These are phyloP conservation scores for Solanum chiquidenum DNA, from an alignment of 257 asterid genomes.

Conservation along the genomic window DNA sequence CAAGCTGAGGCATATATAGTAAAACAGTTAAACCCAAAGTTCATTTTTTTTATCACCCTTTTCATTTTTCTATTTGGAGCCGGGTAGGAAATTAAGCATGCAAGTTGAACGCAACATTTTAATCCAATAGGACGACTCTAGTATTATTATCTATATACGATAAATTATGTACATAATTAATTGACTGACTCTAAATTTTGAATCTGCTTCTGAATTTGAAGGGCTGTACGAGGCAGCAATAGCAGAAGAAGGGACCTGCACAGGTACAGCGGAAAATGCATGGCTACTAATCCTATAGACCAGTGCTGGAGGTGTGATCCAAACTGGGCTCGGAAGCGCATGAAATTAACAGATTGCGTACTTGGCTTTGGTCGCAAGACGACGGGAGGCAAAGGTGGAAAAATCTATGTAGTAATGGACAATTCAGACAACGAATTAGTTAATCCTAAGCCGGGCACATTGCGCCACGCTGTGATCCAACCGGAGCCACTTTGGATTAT, in stretches of 20 bases:
- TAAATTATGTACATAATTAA: neutral
- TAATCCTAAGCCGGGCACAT: conserved; percentile 45
- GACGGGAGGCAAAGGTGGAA: conserved; percentile 52
- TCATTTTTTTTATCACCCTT: neutral
- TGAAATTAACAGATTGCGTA: conserved; percentile 26
- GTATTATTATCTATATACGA: neutral
- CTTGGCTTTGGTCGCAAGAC: conserved; percentile 48
- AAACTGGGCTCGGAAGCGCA: conserved; percentile 36
- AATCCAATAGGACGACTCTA: neutral
- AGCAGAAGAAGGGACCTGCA: conserved; percentile 23
- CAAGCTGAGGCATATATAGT: neutral
- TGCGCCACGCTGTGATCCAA: conserved; percentile 46
- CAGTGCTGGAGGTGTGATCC: conserved; percentile 46
- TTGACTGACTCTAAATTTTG: neutral
- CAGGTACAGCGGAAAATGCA: conserved; percentile 16
- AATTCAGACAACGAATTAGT: conserved; percentile 36
- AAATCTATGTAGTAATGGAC: conserved; percentile 34
- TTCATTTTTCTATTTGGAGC: neutral
- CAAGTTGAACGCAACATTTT: neutral
- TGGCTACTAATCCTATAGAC: conserved; percentile 59
- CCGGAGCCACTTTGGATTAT: conserved; percentile 46
- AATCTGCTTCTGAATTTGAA: neutral
- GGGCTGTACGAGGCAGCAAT: conserved; percentile 11
- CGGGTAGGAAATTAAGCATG: neutral
- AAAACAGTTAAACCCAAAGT: neutral